These are phyloP conservation scores for Rosa hybrid DNA, from an alignment of 331 rosid genomes.

Conservation along the genomic window DNA sequence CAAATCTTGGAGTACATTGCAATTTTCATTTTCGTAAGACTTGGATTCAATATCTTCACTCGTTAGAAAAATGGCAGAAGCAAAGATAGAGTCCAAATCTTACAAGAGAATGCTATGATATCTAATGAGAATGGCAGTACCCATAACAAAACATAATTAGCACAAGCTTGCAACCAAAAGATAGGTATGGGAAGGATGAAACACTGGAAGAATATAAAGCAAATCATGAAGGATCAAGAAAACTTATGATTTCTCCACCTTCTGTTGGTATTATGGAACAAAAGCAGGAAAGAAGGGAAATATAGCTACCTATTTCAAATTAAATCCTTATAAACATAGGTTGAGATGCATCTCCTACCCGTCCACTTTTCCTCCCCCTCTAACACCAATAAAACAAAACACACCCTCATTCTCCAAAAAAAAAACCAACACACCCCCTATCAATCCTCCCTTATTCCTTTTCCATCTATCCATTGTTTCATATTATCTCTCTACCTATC, in stretches of 20 bases:
- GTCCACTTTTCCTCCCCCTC: not conserved
- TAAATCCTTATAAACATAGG: not conserved
- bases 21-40: too few relatives aligned
- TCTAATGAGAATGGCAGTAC: not conserved
- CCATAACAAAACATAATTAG: not conserved
- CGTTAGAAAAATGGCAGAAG: not conserved
- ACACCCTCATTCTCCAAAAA: too few relatives aligned
- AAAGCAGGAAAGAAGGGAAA: not conserved
- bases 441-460: not conserved
- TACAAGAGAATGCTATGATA: not conserved
- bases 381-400: not conserved
- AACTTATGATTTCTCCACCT: not conserved
- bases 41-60: not conserved
- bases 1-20: too few relatives aligned
- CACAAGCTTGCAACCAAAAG: not conserved
- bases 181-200: not conserved
- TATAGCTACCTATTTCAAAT: too few relatives aligned
- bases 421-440: too few relatives aligned
- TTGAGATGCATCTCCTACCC: not conserved
- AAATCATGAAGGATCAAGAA: not conserved
- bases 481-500: not conserved
- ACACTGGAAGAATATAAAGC: not conserved
- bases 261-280: not conserved
- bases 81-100: not conserved
- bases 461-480: not conserved